Percentiles rank a stretch among this genome's conserved stretches.
These are phyloP conservation scores for Calycina marina DNA, from an alignment of 2,329 filamentous ascomycete genomes.

Conservation along the genomic window DNA sequence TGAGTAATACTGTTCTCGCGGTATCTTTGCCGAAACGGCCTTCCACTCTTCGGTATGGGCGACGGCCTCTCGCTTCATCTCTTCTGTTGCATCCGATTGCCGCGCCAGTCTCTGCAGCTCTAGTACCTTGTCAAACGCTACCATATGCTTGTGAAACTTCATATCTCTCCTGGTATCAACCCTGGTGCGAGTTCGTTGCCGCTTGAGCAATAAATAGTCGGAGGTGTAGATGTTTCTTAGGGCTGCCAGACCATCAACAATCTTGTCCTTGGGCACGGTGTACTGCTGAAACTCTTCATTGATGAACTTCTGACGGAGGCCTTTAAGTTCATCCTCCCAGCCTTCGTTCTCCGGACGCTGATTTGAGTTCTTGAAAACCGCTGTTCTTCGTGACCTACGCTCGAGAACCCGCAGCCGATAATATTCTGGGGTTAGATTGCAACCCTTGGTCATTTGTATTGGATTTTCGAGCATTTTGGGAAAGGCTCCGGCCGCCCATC, in stretches of 20 bases:
- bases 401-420: no score
- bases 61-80: constrained; percentile 13
- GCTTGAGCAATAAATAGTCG: constrained; percentile 1
- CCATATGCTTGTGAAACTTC: constrained; percentile 1
- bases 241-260: no score
- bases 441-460: no score
- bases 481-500: no score
- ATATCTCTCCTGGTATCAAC: background rate
- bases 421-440: no score
- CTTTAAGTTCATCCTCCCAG: background rate
- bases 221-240: background rate
- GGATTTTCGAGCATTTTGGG: no score
- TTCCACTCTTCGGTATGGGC: constrained; percentile 13
- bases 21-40: no score
- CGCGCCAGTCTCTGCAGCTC: constrained; percentile 3
- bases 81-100: constrained; percentile 3
- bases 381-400: no score
- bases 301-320: constrained; percentile 1
- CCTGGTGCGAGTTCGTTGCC: background rate
- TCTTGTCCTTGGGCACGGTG: background rate
- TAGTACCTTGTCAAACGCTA: constrained; percentile 7
- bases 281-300: constrained; percentile 2
- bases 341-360: no score
- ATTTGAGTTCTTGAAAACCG: no score
- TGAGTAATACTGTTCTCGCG: no score